Conservation (phyloP, 202 grass and related monocot genomes). For the Dendrocalamus latiflorus region DNA sequence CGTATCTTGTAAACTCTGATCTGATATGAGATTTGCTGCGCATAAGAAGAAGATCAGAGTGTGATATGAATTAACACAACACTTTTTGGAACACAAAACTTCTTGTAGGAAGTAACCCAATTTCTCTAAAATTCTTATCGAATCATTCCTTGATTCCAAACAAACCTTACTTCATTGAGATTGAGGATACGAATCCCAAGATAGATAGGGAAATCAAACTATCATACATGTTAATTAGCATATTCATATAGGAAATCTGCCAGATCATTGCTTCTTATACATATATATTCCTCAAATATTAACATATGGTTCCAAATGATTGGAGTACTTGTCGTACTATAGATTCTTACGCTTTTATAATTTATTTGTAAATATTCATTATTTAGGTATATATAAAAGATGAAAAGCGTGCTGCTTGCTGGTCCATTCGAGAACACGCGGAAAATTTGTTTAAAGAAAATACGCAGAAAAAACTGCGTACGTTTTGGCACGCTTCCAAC, state of each 20-base stretch:
- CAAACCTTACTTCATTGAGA: neutral
- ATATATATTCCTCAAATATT: neutral
- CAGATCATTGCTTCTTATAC: neutral
- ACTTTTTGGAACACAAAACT: neutral
- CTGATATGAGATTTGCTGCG: accelerated
- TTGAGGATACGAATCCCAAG: neutral
- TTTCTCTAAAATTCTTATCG: neutral
- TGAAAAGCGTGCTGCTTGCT: neutral
- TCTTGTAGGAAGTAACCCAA: neutral
- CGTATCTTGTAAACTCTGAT: too few species aligned
- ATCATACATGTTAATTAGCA: neutral
- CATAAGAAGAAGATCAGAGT: too few species aligned
- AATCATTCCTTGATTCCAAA: neutral
- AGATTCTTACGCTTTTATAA: neutral
- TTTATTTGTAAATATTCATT: neutral
- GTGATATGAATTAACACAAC: too few species aligned
- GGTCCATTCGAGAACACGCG: neutral
- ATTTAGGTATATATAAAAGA: neutral
- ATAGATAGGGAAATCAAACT: neutral
- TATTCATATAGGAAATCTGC: neutral
- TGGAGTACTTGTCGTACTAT: neutral
- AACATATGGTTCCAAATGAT: neutral
- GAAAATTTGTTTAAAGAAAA: neutral
- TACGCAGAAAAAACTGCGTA: neutral
- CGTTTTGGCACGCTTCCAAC: neutral